phyloP scores from a whole-genome alignment of 495 filamentous ascomycete genomes.

The Cenococcum geophilum region DNA sequence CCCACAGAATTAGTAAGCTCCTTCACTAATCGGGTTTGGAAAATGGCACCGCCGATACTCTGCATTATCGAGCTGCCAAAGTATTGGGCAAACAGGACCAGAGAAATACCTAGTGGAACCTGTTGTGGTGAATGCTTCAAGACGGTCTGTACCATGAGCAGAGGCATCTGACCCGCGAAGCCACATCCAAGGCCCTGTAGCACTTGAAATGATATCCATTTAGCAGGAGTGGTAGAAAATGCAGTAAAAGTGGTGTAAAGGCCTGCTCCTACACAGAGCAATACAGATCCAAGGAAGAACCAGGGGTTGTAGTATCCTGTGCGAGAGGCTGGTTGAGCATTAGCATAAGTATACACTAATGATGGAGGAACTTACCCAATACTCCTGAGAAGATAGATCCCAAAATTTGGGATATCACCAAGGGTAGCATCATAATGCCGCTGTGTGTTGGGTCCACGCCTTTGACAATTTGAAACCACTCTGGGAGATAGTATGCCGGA shows the following conservation, averaged over 20 bases:
- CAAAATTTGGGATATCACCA: not conserved
- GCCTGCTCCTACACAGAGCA: conserved; percentile 1
- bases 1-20: not conserved
- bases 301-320: not conserved
- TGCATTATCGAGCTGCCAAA: not conserved
- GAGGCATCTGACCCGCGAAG: conserved; percentile 1
- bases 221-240: not conserved
- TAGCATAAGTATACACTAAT: not conserved
- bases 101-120: not conserved
- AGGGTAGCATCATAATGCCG: conserved; percentile 9
- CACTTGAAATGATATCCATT: conserved; percentile 8
- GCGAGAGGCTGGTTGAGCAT: not conserved
- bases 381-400: not conserved
- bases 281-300: not conserved
- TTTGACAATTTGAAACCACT: conserved; percentile 13
- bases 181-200: conserved; percentile 1
- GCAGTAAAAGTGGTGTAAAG: conserved; percentile 5
- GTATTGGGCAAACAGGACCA: conserved; percentile 1
- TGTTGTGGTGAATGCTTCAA: not conserved
- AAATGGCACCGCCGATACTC: not conserved
- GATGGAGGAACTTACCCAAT: not conserved
- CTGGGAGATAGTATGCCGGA: conserved; percentile 7
- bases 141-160: not conserved
- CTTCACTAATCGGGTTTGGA: not conserved
- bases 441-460: not conserved